Base-by-base conservation (phyloP, 345 rosid species). In the Eucalyptus pauciflora region DNA sequence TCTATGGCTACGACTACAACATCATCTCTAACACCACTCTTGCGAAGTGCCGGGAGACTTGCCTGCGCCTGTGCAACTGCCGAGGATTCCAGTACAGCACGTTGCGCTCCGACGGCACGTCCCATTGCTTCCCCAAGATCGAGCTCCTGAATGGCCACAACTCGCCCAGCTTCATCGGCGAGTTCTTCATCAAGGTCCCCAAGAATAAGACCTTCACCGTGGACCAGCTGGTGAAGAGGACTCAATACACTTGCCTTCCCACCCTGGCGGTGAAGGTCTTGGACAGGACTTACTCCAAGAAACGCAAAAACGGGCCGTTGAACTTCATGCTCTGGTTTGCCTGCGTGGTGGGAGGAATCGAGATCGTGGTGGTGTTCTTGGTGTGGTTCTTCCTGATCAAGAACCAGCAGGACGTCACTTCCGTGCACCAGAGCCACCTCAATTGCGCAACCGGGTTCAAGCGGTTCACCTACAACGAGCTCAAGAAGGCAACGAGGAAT, bases 1-100 rank as follows among this genome's bases (percentile, higher is more conserved):
- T 88, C 85, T 93, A 88, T 51, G 92, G 94, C 43, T 88, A 87
- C 27, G 90, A 93, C 46, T 25, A 18, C 18, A 12, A 3, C 13
- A 49, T 7, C 18, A 8, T 15, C 24, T 10, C 14, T 2, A 90
- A 89, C 31, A 67, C 56, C 10, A 89, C 91, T 18, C 50, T 87
- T 9, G 33, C 45, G 13, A 18, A 69, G 8, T 92, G 91, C 50
- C 48, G 41, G 87, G 25, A 88, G 6, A 25, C 2, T 18, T 92
- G 92, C 91, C 64, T 85, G 48, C 29, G 31, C 2, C 7, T 48
- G 37, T 88, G 91, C 87, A 49, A 46, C 46, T 91, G 94, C 91
- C 86, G 86, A 58, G 94, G 91, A 25, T 91, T 92, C 67, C 87
- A 80, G 80, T 87, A 76, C 64, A 81, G 7, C 4, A 16, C 15